phyloP scores from a whole-genome alignment of 179 eudicot species.

The Silene vulgaris region DNA sequence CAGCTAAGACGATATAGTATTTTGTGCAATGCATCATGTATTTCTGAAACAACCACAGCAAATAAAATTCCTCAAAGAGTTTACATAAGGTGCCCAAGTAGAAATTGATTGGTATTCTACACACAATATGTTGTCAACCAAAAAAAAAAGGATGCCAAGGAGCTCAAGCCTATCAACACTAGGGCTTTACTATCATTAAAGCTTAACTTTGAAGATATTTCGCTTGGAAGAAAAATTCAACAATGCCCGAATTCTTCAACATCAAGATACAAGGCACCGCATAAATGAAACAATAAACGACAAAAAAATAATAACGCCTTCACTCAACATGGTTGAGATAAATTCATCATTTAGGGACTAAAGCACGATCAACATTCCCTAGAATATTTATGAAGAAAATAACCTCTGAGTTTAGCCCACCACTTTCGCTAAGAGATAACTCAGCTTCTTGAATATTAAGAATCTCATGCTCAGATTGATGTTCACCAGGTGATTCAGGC shows the following conservation, averaged over 20 bases:
- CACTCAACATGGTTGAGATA: neutral
- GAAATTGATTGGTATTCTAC: neutral
- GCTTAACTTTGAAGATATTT: neutral
- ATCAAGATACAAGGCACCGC: neutral
- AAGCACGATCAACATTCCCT: conserved; percentile 2
- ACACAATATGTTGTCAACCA: neutral
- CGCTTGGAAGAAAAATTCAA: neutral
- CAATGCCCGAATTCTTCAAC: neutral
- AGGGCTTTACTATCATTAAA: neutral
- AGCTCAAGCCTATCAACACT: neutral
- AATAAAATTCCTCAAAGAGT: neutral
- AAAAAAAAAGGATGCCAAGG: neutral
- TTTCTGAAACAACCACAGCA: neutral
- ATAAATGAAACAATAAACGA: too few relatives aligned
- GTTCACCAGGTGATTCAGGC: conserved; percentile 44
- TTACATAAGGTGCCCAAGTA: neutral
- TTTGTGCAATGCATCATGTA: neutral
- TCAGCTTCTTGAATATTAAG: conserved; percentile 91
- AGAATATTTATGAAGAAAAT: conserved; percentile 4
- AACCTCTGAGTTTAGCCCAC: conserved; percentile 83
- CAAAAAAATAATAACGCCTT: neutral
- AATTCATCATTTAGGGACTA: neutral
- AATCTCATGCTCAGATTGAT: conserved; percentile 43
- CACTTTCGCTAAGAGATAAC: conserved; percentile 73
- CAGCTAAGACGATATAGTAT: neutral